phyloP scores from a whole-genome alignment of 2,329 filamentous ascomycete genomes.

The Onygenales sp. region DNA sequence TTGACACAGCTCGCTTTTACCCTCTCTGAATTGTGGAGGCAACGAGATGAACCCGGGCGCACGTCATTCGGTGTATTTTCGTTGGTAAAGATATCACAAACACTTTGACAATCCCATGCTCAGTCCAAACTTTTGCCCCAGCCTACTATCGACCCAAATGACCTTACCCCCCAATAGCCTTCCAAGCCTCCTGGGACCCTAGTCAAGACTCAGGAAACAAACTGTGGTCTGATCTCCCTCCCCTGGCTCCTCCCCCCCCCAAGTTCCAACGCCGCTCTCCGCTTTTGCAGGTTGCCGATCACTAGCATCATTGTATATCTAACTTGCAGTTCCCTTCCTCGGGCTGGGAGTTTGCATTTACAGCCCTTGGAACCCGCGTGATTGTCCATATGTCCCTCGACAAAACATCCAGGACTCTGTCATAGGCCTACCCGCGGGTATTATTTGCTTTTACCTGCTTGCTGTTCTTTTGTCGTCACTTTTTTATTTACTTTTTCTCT shows the following conservation, averaged over 20 bases:
- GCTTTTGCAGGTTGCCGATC: constrained; percentile 2
- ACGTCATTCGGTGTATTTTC: constrained; percentile 1
- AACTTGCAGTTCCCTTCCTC: constrained; percentile 1
- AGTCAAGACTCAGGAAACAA: background rate
- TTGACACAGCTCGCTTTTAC: constrained; percentile 6
- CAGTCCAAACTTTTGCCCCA: background rate
- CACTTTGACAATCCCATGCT: background rate
- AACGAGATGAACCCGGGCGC: background rate
- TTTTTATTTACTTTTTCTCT: too few relatives aligned
- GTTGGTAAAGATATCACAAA: constrained; percentile 2
- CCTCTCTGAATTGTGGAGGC: background rate
- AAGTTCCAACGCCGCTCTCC: background rate
- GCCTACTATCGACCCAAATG: background rate
- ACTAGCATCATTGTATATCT: constrained; percentile 1
- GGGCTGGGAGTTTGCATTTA: background rate
- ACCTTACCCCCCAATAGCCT: background rate
- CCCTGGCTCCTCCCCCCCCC: background rate
- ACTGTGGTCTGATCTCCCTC: constrained; percentile 1
- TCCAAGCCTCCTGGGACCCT: background rate
- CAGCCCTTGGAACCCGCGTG: background rate
- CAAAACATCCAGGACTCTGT: background rate
- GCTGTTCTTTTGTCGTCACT: too few relatives aligned
- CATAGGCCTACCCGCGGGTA: background rate
- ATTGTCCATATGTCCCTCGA: background rate
- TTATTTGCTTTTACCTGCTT: too few relatives aligned